Base-by-base conservation (phyloP, 2,329 filamentous ascomycete genomes). In the Diaporthe humulicola region DNA sequence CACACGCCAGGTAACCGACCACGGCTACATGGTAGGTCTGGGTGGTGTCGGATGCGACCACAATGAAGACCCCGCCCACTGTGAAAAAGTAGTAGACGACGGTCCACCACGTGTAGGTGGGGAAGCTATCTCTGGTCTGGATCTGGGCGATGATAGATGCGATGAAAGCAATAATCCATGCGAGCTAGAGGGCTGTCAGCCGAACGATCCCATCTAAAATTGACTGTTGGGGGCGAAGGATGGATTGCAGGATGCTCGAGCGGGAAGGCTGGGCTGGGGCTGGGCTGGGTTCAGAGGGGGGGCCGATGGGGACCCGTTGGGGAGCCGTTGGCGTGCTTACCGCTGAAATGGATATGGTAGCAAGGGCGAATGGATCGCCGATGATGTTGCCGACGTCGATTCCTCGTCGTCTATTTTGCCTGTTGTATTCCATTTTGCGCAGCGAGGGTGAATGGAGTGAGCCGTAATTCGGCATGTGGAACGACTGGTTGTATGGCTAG, bases 351-450 rank as follows among this genome's bases (percentile, higher is more conserved):
- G 96, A 98, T 77, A 98, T 91, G 48, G 97, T 98, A 73, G 96
- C 95, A 76, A 99, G 90, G 75, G 96, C 96, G 85, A 99, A 98
- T 8, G 97, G 97, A 86, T 99, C 96, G 80, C 97, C 97, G 76
- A 98, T 89, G 80, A 99, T 95, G 85, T 98, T 97, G 83, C 94
- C 94, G 84, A 96, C 85, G 84, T 91, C 93, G 84, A 98, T 93
- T 80, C 87, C 86, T 81, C 84, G 87, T 81, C 89, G 87, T 81
- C 88, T 87, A 81, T 92, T 90, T 78, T 86, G 84, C 77, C 90
- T 88, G 78, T 90, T 90, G 83, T 91, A 88, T 88, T 95, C 93
- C 93, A 95, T 95, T 92, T 95, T 95, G 85, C 87, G 88, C 81
- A 95, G 87, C 79, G 94, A 95, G 80, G 93, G 93, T 81, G 93